Evolutionary conservation across 2,329 filamentous ascomycete genomes (phyloP), one percentile per base, ranked within the genome.

Genomic region (Colletotrichum musicola): DNA sequence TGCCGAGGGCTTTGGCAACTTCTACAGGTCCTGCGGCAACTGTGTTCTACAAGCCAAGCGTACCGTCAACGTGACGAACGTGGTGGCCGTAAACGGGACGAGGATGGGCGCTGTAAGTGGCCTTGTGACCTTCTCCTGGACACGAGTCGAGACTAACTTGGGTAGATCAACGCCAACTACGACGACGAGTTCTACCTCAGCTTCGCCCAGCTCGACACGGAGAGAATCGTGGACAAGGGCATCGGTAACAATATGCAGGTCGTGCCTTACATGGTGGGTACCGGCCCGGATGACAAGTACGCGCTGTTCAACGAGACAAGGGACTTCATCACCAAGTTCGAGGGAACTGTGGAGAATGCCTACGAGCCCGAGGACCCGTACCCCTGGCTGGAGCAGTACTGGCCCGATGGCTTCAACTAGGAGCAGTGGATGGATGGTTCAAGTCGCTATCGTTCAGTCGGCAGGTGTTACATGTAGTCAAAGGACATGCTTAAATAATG

Each of bases 331-430:
- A 60, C 59, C 16, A 73, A 73, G 55, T 76, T 72, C 35, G 68
- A 75, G 7, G 74, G 73, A 0, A 62, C 68, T 2, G 60, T 74
- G 0, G 71, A 61, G 4, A 72, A 72, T 30, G 47, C 56, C 0
- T 76, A 76, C 46, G 69, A 73, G 62, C 74, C 74, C 0, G 72
- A 75, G 58, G 72, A 75, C 4, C 86, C 88, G 13, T 90, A 78
- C 74, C 84, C 82, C 30, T 88, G 88, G 67, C 84, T 83, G 64
- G 83, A 83, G 38, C 86, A 84, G 71, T 89, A 89, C 62, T 82
- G 73, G 72, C 73, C 74, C 0, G 73, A 76, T 13, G 74, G 74
- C 0, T 76, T 76, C 53, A 51, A 60, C 30, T 60, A 42, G 40
- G 30, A 35, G 30, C 2, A 10, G 30, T 3, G 30, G 22, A 25